A percentile compares a stretch with the other conserved stretches of the same genome.
Conservation (phyloP, 768 basidiomycete species). For the Boletus sensibilis region DNA sequence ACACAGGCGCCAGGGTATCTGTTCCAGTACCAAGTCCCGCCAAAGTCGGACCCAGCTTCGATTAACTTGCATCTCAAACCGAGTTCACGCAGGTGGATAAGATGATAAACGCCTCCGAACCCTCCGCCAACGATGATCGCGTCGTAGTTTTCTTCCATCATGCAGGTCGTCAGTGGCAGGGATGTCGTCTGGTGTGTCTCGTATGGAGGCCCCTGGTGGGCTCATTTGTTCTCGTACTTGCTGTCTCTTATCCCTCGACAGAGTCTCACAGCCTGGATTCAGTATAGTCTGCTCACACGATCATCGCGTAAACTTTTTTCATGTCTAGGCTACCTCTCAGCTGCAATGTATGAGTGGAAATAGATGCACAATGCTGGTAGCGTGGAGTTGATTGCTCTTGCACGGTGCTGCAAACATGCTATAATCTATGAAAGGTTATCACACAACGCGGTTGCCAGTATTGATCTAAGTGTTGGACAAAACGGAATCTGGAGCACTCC, state of each 20-base stretch:
- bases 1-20: slow-evolving; percentile 12
- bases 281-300: not conserved
- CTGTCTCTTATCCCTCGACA: too few relatives aligned
- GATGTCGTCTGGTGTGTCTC: not conserved
- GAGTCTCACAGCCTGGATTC: not conserved
- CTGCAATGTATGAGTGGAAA: not conserved
- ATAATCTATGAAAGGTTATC: not conserved
- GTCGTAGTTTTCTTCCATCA: slow-evolving; percentile 4
- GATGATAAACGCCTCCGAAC: too few relatives aligned
- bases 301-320: not conserved
- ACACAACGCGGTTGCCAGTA: too few relatives aligned
- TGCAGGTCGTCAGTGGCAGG: not conserved
- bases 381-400: not conserved
- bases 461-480: too few relatives aligned
- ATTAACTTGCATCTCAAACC: too few relatives aligned
- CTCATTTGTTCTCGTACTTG: not conserved
- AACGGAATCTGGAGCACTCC: too few relatives aligned
- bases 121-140: slow-evolving; percentile 9
- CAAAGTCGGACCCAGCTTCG: slow-evolving; percentile 11
- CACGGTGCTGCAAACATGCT: not conserved
- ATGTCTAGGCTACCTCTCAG: too few relatives aligned
- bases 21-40: slow-evolving; percentile 19
- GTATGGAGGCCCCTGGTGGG: not conserved
- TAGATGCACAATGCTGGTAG: not conserved
- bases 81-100: too few relatives aligned